Base-by-base conservation (phyloP, 805 yeast genomes). In the Scheffersomyces amazonensis region DNA sequence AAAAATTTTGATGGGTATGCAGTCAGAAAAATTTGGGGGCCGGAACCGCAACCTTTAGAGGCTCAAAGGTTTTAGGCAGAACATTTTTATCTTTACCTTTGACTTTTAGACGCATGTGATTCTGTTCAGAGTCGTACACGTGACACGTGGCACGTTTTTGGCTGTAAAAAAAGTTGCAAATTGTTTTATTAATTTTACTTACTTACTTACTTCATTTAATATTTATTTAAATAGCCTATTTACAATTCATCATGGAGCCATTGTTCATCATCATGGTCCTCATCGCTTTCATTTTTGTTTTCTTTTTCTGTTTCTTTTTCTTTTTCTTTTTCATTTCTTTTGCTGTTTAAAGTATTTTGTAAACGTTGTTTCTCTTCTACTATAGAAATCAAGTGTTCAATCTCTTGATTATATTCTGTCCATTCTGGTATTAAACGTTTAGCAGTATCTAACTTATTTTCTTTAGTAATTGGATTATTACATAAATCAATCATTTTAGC, bases 401-500 rank as follows among this genome's bases (percentile, higher is more conserved):
- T 73, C 46, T 75, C 80, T 30, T 71, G 52, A 47, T 86, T 89
- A 52, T 84, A 85, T 12, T 48, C 66, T 0, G 60, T 61, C 96
- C 96, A 88, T 52, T 87, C 95, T 0, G 88, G 84, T 16, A 87
- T 70, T 52, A 81, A 83, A 45, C 96, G 66, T 47, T 80, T 69
- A 0, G 95, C 96, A 24, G 84, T 64, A 33, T 78, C 89, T 16
- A 86, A 61, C 52, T 87, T 87, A 16, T 84, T 81, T 52, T 87
- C 96, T 48, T 82, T 82, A 0, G 93, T 83, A 39, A 83, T 56
- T 2, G 96, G 96, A 50, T 88, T 87, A 56, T 84, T 84, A 62
- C 96, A 87, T 43, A 87, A 63, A 52, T 87, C 96, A 44, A 87
- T 84, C 9, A 90, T 83, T 55, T 80, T 84, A 2, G 96, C 96